phyloP scores from a whole-genome alignment of 192 early-diverging fungal species.

The Kickxella alabastrina region DNA sequence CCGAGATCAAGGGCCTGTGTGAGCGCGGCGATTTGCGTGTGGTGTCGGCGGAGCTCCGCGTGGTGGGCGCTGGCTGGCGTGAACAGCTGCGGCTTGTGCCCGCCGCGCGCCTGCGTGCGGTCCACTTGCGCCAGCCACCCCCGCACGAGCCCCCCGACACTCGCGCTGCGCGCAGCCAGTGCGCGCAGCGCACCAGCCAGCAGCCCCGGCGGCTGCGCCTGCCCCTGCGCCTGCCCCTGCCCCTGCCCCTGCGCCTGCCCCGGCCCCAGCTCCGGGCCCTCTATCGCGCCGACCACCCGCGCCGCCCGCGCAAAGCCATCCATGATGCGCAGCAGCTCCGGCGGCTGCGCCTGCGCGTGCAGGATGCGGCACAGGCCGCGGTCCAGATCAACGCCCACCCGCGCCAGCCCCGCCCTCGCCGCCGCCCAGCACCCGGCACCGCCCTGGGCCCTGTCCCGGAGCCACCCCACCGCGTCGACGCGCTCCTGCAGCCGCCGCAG shows the following conservation, averaged over 20 bases:
- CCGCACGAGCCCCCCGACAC: slow-evolving; percentile 14
- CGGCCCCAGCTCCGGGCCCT: slow-evolving; percentile 22
- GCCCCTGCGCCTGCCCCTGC: slow-evolving; percentile 38
- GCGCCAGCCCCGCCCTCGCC: slow-evolving; percentile 44
- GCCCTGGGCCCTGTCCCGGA: slow-evolving; percentile 22
- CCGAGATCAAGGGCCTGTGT: slow-evolving; percentile 54
- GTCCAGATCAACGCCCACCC: slow-evolving; percentile 78
- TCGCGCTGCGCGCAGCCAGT: not conserved
- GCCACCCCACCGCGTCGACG: slow-evolving; percentile 77
- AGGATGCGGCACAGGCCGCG: slow-evolving; percentile 88
- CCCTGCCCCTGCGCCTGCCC: slow-evolving; percentile 37
- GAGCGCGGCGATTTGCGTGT: too few species aligned
- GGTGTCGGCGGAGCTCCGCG: slow-evolving; percentile 49
- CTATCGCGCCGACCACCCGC: slow-evolving; percentile 9
- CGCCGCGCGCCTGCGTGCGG: slow-evolving; percentile 35
- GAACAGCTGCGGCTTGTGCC: slow-evolving; percentile 48
- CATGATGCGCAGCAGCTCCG: slow-evolving; percentile 75
- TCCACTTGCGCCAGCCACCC: slow-evolving; percentile 48
- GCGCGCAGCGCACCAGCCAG: not conserved
- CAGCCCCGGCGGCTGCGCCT: slow-evolving; percentile 37
- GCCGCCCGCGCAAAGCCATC: slow-evolving; percentile 54
- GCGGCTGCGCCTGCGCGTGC: slow-evolving; percentile 71
- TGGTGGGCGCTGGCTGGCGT: slow-evolving; percentile 51
- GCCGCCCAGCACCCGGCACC: not conserved
- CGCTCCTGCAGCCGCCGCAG: slow-evolving; percentile 63